A percentile compares a stretch with the other conserved stretches of the same genome.
Conservation (phyloP, 176 grass and related monocot genomes). For the Pharus latifolius region DNA sequence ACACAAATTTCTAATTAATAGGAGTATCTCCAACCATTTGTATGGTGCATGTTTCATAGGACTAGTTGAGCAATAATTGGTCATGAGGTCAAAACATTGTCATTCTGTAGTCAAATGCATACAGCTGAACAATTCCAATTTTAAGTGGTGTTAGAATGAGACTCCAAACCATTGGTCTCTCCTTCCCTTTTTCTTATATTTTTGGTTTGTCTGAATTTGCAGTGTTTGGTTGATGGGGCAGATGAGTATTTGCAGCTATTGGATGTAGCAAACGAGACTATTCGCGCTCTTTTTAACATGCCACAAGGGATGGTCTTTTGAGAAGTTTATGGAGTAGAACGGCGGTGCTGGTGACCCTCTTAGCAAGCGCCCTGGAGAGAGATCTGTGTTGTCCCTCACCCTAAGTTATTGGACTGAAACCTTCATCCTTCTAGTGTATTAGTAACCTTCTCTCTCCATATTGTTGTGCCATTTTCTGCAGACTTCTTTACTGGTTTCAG, state of each 20-base stretch:
- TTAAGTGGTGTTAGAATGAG: neutral
- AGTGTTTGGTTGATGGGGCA: slow-evolving; percentile 92
- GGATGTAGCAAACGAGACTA: slow-evolving; percentile 63
- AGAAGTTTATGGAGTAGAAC: neutral
- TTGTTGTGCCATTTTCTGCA: neutral
- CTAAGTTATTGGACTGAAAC: neutral
- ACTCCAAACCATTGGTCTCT: neutral
- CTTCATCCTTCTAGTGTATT: neutral
- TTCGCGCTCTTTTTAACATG: slow-evolving; percentile 82
- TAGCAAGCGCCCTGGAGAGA: neutral
- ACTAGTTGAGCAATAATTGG: no score
- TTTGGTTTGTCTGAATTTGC: slow-evolving; percentile 10
- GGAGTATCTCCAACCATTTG: no score
- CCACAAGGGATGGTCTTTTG: slow-evolving; percentile 44
- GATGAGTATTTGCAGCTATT: slow-evolving; percentile 91
- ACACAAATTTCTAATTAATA: no score
- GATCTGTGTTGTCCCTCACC: neutral
- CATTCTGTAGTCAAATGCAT: no score
- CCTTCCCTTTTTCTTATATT: neutral
- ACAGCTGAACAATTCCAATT: neutral
- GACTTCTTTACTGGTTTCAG: neutral
- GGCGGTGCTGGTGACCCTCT: neutral
- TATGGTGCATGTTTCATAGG: no score
- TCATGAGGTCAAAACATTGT: no score
- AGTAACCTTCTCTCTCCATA: neutral